Conservation (phyloP, 2,329 filamentous ascomycete species). For the Trichothecium sympodiale region DNA sequence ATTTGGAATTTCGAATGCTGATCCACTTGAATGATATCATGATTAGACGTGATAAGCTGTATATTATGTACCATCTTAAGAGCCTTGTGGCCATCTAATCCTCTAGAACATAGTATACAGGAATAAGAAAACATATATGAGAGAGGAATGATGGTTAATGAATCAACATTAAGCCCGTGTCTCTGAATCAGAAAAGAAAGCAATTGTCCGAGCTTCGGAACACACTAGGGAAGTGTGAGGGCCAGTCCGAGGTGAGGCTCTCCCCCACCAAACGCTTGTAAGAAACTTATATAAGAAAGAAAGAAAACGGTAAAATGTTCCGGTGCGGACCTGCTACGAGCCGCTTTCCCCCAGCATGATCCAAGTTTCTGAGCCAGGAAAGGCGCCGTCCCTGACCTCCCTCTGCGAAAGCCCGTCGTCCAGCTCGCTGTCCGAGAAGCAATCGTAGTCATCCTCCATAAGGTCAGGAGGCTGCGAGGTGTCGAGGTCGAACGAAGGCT, state of each 20-base stretch:
- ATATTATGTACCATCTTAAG: too few species aligned
- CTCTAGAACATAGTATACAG: too few species aligned
- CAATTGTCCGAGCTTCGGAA: constrained; percentile 6
- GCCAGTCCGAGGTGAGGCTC: constrained; percentile 25
- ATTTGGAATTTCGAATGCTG: too few species aligned
- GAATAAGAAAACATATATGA: too few species aligned
- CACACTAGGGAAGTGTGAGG: constrained; percentile 17
- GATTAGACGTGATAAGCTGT: too few species aligned
- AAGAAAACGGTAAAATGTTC: constrained; percentile 2
- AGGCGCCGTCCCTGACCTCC: constrained; percentile 16
- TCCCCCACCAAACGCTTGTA: constrained; percentile 10
- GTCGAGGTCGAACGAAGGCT: constrained; percentile 21
- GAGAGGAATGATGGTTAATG: too few species aligned
- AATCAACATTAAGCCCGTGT: background rate
- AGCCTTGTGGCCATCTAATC: too few species aligned
- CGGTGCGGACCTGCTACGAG: constrained; percentile 32
- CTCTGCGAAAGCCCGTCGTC: constrained; percentile 19
- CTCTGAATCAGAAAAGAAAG: background rate
- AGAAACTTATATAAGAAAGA: background rate
- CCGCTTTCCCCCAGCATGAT: constrained; percentile 30
- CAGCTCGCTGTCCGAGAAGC: constrained; percentile 23
- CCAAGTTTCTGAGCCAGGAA: constrained; percentile 23
- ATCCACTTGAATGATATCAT: too few species aligned
- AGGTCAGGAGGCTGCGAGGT: constrained; percentile 24
- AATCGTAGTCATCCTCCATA: constrained; percentile 23